These are phyloP conservation scores for Saturnispora silvae DNA, from an alignment of 805 yeast species.

Conservation along the genomic window DNA sequence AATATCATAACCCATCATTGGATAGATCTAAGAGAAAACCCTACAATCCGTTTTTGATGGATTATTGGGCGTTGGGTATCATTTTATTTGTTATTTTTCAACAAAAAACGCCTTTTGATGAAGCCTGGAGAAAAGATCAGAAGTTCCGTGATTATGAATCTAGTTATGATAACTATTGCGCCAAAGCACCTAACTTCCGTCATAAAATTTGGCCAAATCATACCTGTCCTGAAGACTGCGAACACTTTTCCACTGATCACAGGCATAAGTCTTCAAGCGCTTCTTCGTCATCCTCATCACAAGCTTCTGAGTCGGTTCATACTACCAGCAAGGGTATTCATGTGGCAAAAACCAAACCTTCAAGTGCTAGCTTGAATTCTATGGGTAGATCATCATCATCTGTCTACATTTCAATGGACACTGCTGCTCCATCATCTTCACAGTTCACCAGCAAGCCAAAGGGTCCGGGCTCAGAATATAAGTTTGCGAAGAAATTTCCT, in stretches of 20 bases:
- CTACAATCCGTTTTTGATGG: slow-evolving; percentile 59
- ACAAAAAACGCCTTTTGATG: slow-evolving; percentile 50
- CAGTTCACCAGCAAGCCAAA: slow-evolving; percentile 8
- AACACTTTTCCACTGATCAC: neutral
- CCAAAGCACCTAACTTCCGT: slow-evolving; percentile 32
- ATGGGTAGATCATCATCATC: slow-evolving; percentile 8
- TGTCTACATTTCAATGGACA: too few relatives aligned
- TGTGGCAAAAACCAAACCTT: neutral
- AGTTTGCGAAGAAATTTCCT: slow-evolving; percentile 55
- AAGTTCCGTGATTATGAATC: slow-evolving; percentile 47
- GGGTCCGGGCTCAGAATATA: slow-evolving; percentile 70
- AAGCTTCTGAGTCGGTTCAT: too few relatives aligned
- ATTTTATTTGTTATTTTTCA: slow-evolving; percentile 52
- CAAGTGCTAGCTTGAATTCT: slow-evolving; percentile 5
- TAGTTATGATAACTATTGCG: slow-evolving; percentile 29
- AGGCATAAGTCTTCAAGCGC: neutral
- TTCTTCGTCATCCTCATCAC: neutral
- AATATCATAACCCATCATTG: slow-evolving; percentile 29
- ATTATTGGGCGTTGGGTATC: slow-evolving; percentile 69
- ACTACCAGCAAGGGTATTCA: slow-evolving; percentile 2
- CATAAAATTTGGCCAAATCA: slow-evolving; percentile 6
- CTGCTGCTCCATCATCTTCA: too few relatives aligned
- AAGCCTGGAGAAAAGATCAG: slow-evolving; percentile 34
- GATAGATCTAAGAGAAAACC: slow-evolving; percentile 26
- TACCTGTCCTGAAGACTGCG: neutral